These are phyloP conservation scores for Phaeosphaeriaceae sp. DNA, from an alignment of 2,329 filamentous ascomycete genomes.

Conservation along the genomic window DNA sequence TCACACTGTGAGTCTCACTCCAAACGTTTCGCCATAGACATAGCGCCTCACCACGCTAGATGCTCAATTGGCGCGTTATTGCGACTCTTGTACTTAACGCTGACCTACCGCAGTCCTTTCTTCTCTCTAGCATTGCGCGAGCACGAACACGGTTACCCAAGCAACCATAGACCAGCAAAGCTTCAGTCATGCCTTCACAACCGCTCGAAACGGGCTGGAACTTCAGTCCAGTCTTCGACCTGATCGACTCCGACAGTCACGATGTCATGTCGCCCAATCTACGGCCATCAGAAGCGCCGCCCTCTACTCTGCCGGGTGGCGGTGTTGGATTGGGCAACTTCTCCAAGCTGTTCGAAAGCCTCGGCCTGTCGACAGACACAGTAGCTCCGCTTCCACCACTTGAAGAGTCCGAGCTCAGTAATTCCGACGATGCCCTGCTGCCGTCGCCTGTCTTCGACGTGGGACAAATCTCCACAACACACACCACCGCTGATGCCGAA, in stretches of 20 bases:
- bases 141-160: background rate
- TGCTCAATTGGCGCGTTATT: background rate
- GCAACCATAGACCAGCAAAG: background rate
- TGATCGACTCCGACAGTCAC: constrained; percentile 43
- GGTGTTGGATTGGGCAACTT: constrained; percentile 53
- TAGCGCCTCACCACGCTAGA: background rate
- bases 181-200: constrained; percentile 40
- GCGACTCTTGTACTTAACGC: constrained; percentile 8
- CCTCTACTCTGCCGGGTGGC: constrained; percentile 13
- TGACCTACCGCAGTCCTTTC: constrained; percentile 22
- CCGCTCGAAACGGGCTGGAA: constrained; percentile 53
- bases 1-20: constrained; percentile 30
- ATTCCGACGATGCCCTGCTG: constrained; percentile 52
- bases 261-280: constrained; percentile 29
- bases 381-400: constrained; percentile 27
- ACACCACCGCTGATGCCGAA: background rate
- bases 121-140: constrained; percentile 20
- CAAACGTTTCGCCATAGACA: background rate
- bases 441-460: constrained; percentile 19
- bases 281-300: constrained; percentile 11
- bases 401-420: constrained; percentile 45
- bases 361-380: constrained; percentile 44
- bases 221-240: constrained; percentile 54
- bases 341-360: constrained; percentile 53
- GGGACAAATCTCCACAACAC: background rate